Evolutionary conservation across 306 rosid genomes (phyloP).

Genomic region (Echinosophora koreensis): DNA sequence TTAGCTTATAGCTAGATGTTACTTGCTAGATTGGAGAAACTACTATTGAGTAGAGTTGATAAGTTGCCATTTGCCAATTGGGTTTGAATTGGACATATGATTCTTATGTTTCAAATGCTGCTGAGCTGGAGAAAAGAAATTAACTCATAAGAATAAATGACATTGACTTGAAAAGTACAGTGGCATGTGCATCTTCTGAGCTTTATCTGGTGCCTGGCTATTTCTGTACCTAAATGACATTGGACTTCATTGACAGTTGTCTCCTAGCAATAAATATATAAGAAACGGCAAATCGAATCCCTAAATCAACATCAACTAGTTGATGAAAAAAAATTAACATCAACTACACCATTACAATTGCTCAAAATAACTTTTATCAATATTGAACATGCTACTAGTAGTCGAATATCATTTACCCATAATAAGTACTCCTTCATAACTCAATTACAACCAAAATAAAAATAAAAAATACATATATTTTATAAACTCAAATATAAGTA

Average conservation of each 20-base stretch:
- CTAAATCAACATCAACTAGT: too few relatives aligned
- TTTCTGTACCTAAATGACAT: neutral
- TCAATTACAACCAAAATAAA: too few relatives aligned
- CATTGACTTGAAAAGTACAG: neutral
- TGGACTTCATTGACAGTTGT: neutral
- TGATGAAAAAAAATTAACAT: too few relatives aligned
- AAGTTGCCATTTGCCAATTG: neutral
- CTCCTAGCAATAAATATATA: too few relatives aligned
- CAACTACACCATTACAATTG: neutral
- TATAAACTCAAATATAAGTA: too few relatives aligned
- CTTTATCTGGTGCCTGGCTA: neutral
- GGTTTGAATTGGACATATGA: neutral
- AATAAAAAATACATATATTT: too few relatives aligned
- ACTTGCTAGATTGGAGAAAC: neutral
- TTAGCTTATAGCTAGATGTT: neutral
- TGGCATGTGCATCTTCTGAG: neutral
- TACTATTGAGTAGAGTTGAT: neutral
- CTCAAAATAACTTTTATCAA: neutral
- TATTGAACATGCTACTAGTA: neutral
- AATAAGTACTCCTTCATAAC: too few relatives aligned
- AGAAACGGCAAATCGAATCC: too few relatives aligned
- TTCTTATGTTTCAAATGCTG: neutral
- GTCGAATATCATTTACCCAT: too few relatives aligned
- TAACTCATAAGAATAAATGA: conserved; percentile 17
- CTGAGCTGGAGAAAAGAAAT: neutral